Evolutionary conservation across 176 grass and related monocot species (phyloP).

Genomic region (Secale cereale): DNA sequence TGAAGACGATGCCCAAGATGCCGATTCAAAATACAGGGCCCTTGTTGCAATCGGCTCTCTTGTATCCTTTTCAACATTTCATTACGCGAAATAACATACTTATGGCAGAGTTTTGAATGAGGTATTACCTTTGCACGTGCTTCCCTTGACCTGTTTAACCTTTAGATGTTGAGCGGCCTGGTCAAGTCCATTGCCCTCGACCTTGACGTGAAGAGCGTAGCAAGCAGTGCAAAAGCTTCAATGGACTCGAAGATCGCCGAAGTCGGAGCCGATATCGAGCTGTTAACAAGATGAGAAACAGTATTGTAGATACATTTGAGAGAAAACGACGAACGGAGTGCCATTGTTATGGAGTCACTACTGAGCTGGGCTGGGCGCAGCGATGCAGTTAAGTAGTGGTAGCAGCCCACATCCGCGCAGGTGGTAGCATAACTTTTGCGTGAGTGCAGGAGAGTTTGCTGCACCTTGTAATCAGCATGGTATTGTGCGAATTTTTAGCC

Average conservation of each 20-base stretch:
- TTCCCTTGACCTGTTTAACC: conserved; percentile 48
- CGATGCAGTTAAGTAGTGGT: neutral
- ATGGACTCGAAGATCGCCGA: conserved; percentile 79
- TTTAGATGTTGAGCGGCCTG: conserved; percentile 77
- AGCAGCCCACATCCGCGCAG: neutral
- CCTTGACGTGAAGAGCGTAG: conserved; percentile 71
- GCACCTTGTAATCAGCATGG: conserved; percentile 4
- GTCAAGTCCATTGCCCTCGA: conserved; percentile 92
- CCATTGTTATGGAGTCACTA: neutral
- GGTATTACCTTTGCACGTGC: neutral
- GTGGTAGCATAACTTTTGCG: neutral
- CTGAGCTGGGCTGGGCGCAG: neutral
- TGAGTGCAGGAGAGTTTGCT: neutral
- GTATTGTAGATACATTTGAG: neutral
- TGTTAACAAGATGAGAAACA: conserved; percentile 51
- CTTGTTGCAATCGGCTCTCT: conserved; percentile 87
- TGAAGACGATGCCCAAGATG: conserved; percentile 76
- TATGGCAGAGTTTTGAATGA: neutral
- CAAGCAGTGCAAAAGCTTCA: conserved; percentile 59
- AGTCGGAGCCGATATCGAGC: conserved; percentile 77
- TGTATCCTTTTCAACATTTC: conserved; percentile 68
- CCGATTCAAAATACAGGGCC: conserved; percentile 74
- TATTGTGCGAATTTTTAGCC: neutral
- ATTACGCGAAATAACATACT: neutral
- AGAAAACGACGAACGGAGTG: neutral